Evolutionary conservation across 352 stramenopile species (phyloP).

Genomic region (Peronospora belbahrii): DNA sequence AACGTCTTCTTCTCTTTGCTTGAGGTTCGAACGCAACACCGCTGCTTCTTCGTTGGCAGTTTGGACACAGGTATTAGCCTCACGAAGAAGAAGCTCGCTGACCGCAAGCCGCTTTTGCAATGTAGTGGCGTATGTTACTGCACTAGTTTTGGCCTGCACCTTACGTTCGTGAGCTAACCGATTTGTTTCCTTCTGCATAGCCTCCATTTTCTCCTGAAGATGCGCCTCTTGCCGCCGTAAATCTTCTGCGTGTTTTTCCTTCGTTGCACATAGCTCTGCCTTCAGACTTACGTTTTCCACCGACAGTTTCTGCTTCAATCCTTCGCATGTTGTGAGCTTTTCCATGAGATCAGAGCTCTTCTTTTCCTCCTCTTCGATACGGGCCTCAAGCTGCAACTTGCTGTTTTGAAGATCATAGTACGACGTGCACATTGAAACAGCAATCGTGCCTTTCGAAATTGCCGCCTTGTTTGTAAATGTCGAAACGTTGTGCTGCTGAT

Average conservation of each 20-base stretch:
- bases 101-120: slow-evolving; percentile 19
- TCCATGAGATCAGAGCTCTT: slow-evolving; percentile 23
- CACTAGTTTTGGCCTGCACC: slow-evolving; percentile 26
- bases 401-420: slow-evolving; percentile 79
- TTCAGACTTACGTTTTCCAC: slow-evolving; percentile 31
- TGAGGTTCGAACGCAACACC: slow-evolving; percentile 5
- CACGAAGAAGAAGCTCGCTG: slow-evolving; percentile 16
- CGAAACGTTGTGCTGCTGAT: slow-evolving; percentile 41
- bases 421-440: slow-evolving; percentile 70
- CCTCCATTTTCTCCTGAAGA: slow-evolving; percentile 43
- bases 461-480: slow-evolving; percentile 8
- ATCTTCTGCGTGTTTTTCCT: slow-evolving; percentile 44
- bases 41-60: slow-evolving; percentile 19
- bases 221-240: slow-evolving; percentile 26
- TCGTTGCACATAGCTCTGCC: slow-evolving; percentile 33
- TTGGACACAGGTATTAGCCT: slow-evolving; percentile 5
- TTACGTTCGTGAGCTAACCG: slow-evolving; percentile 44
- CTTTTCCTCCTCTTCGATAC: slow-evolving; percentile 24
- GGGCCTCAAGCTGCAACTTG: slow-evolving; percentile 45
- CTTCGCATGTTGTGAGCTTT: slow-evolving; percentile 19
- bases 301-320: slow-evolving; percentile 16
- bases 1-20: slow-evolving; percentile 5
- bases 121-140: slow-evolving; percentile 11
- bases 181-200: slow-evolving; percentile 48
- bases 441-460: slow-evolving; percentile 28